These are phyloP conservation scores for Achlya hypogyna DNA, from an alignment of 352 stramenopile genomes.

Conservation along the genomic window DNA sequence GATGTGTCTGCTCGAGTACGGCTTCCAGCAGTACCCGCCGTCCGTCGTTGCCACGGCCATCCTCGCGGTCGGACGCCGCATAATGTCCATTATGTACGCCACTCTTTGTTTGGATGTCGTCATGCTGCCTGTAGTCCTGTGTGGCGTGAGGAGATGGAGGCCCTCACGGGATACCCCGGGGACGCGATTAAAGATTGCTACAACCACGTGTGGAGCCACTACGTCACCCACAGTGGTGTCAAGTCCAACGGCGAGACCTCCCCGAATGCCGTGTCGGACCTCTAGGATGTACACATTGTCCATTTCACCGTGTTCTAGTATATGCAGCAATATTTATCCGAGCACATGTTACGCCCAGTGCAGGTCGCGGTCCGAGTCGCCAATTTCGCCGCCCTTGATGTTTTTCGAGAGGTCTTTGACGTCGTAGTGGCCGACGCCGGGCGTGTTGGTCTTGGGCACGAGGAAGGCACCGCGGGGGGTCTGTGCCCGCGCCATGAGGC, in stretches of 20 bases:
- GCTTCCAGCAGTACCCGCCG: conserved; percentile 71
- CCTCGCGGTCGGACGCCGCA: conserved; percentile 64
- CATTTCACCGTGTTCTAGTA: neutral
- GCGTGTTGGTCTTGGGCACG: conserved; percentile 55
- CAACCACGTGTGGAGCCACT: conserved; percentile 73
- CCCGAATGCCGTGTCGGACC: conserved; percentile 50
- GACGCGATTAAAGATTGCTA: conserved; percentile 78
- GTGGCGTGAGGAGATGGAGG: conserved; percentile 73
- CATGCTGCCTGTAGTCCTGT: conserved; percentile 35
- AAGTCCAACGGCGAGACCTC: conserved; percentile 51
- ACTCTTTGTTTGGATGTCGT: neutral
- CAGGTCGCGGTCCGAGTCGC: conserved; percentile 57
- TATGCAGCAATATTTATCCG: conserved; percentile 20
- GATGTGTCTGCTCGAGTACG: conserved; percentile 76
- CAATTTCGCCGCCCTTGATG: conserved; percentile 66
- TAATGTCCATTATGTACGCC: conserved; percentile 52
- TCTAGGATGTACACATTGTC: conserved; percentile 20
- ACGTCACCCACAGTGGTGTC: conserved; percentile 55
- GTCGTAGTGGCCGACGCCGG: conserved; percentile 69
- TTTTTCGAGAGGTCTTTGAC: conserved; percentile 46
- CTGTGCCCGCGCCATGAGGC: conserved; percentile 52
- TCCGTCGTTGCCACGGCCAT: conserved; percentile 71
- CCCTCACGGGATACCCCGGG: conserved; percentile 69
- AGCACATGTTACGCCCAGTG: conserved; percentile 34
- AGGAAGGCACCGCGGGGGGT: conserved; percentile 54